Evolutionary conservation across 768 basidiomycete genomes (phyloP).

Genomic region (Lactarius sanguifluus): DNA sequence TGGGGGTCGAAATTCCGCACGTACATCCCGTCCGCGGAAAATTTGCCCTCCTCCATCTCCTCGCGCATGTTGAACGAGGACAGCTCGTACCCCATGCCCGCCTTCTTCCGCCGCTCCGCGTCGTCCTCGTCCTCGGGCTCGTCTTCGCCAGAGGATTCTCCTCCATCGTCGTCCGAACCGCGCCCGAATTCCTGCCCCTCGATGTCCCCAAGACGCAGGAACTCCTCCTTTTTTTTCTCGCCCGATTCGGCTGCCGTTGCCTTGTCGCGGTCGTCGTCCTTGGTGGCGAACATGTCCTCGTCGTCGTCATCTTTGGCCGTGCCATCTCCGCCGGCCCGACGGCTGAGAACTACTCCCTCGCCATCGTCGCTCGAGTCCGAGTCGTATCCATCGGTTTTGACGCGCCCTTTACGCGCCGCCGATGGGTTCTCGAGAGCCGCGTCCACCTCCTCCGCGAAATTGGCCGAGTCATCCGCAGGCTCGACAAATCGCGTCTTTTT

Average conservation of each 20-base stretch:
- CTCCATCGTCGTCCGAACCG: conserved; percentile 42
- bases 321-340: conserved; percentile 50
- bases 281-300: conserved; percentile 79
- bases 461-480: conserved; percentile 68
- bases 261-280: conserved; percentile 58
- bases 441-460: conserved; percentile 79
- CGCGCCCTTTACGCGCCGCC: conserved; percentile 62
- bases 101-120: conserved; percentile 69
- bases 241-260: conserved; percentile 41
- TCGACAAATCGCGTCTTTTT: conserved; percentile 83
- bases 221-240: conserved; percentile 64
- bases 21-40: conserved; percentile 90
- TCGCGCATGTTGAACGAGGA: conserved; percentile 99
- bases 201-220: conserved; percentile 87
- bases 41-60: conserved; percentile 98
- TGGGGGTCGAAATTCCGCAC: conserved; percentile 86
- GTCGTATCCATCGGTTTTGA: conserved; percentile 87
- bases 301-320: conserved; percentile 51
- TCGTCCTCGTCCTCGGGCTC: conserved; percentile 73
- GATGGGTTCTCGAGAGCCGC: conserved; percentile 66
- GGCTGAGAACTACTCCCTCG: conserved; percentile 87
- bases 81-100: conserved; percentile 90
- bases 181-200: conserved; percentile 92
- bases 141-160: conserved; percentile 39
- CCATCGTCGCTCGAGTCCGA: conserved; percentile 94